phyloP scores from a whole-genome alignment of 2,329 filamentous ascomycete species.

The Teratosphaeria nubilosa region DNA sequence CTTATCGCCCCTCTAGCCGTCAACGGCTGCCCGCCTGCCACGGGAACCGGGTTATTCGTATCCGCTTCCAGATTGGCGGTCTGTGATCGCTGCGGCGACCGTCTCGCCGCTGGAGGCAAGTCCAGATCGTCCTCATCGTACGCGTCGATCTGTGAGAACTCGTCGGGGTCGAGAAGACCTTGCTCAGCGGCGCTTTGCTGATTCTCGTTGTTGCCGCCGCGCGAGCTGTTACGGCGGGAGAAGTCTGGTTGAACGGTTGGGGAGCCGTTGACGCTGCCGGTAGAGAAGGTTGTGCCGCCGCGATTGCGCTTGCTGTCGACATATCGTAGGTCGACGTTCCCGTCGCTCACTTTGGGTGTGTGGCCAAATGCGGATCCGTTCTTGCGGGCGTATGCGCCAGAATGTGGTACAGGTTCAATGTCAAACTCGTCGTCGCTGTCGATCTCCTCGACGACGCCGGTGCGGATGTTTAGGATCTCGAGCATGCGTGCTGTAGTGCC shows the following conservation, averaged over 20 bases:
- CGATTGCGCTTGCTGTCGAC: constrained; percentile 20
- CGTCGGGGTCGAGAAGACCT: constrained; percentile 40
- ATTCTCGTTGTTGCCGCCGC: constrained; percentile 24
- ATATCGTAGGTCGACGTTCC: constrained; percentile 18
- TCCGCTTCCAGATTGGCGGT: constrained; percentile 11
- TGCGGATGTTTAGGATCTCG: constrained; percentile 92
- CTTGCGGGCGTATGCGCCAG: constrained; percentile 70
- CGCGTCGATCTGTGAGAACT: constrained; percentile 34
- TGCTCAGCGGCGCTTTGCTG: constrained; percentile 40
- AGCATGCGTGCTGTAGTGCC: constrained; percentile 96
- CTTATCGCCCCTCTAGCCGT: constrained; percentile 67
- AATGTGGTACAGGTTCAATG: constrained; percentile 62
- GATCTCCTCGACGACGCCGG: constrained; percentile 90
- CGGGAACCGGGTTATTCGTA: constrained; percentile 27
- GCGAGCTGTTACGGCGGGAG: constrained; percentile 44
- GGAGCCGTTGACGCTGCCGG: constrained; percentile 44
- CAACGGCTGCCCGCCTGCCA: constrained; percentile 34
- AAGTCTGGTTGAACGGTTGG: constrained; percentile 33
- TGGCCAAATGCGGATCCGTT: constrained; percentile 69
- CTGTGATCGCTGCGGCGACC: constrained; percentile 30
- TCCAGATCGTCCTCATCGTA: constrained; percentile 50
- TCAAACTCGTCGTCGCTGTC: constrained; percentile 98
- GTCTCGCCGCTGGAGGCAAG: constrained; percentile 47
- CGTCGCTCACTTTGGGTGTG: constrained; percentile 47
- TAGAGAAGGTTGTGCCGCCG: constrained; percentile 49